Evolutionary conservation across 768 basidiomycete genomes (phyloP), one percentile per base, ranked within the genome.

Genomic region (Mycena kentingensis): DNA sequence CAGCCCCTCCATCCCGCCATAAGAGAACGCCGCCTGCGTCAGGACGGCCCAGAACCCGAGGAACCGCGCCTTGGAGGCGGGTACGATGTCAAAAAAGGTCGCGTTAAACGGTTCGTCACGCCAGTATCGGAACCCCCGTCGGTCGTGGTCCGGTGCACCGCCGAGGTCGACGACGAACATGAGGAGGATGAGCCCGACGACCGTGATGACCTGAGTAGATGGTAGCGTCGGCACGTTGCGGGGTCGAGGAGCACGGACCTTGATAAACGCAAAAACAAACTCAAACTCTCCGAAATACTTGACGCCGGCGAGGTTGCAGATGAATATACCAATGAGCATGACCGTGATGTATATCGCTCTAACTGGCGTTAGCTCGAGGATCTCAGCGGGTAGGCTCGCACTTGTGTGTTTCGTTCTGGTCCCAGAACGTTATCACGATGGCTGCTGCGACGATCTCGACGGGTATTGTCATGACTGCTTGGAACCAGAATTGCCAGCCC

Each of bases 141-240:
- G 70, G 58, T 69, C 65, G 58, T 69, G 63, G 56, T 67, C 66
- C 21, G 77, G 76, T n/a, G 73, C 78, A 31, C 77, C 76, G 44
- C 80, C 79, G 19, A 77, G 67, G 56, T 76, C 75, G 49, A 82
- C 67, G 56, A 81, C 70, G 57, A 81, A 70, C 46, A 76, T 76
- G 55, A 78, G 67, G 57, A 83, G 68, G 32, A 72, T 70, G 22
- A 73, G 53, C 43, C 69, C 70, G 26, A 72, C 57, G 51, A 76
- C 62, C 41, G 79, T 72, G 54, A 76, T 51, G 54, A 78, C 72
- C n/a, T n/a, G n/a, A n/a, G n/a, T n/a, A n/a, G n/a, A n/a, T n/a
- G n/a, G n/a, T n/a, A n/a, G n/a, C n/a, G n/a, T n/a, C n/a, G n/a
- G n/a, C n/a, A n/a, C n/a, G n/a, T n/a, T n/a, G n/a, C n/a, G n/a